Percentiles rank a stretch among this genome's conserved stretches.
These are phyloP conservation scores for Thelonectria rubi DNA, from an alignment of 2,329 filamentous ascomycete species.

Conservation along the genomic window DNA sequence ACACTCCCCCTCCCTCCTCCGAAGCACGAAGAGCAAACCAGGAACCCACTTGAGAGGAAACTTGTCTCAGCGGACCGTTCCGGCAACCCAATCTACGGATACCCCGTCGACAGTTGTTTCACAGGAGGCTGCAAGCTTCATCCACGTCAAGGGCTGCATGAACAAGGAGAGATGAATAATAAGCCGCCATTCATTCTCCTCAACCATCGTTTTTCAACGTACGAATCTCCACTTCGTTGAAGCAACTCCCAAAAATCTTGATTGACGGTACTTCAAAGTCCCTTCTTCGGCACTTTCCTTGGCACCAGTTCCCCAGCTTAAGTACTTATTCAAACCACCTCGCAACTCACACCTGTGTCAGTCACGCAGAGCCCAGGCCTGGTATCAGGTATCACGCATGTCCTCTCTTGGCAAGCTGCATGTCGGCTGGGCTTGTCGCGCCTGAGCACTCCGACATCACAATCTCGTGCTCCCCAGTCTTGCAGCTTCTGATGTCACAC, in stretches of 20 bases:
- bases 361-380: background rate
- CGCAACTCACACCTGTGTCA: background rate
- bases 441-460: background rate
- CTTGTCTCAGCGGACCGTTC: background rate
- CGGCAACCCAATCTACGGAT: background rate
- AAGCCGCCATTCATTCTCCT: background rate
- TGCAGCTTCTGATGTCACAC: conserved; percentile 30
- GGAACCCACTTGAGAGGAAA: background rate
- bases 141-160: background rate
- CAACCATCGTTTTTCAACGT: background rate
- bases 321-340: background rate
- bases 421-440: background rate
- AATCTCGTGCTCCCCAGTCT: background rate
- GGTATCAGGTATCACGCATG: background rate
- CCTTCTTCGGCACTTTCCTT: too few species aligned
- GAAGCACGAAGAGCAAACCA: background rate
- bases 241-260: background rate
- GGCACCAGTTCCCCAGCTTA: too few species aligned
- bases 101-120: background rate
- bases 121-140: background rate
- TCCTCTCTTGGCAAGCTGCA: background rate
- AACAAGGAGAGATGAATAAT: background rate
- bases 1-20: too few species aligned
- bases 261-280: background rate
- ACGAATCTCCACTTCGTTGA: background rate